Percentiles rank a stretch among this genome's conserved stretches.
Evolutionary conservation across 2,329 filamentous ascomycete genomes (phyloP).

Genomic region (Aspergillus sp.): DNA sequence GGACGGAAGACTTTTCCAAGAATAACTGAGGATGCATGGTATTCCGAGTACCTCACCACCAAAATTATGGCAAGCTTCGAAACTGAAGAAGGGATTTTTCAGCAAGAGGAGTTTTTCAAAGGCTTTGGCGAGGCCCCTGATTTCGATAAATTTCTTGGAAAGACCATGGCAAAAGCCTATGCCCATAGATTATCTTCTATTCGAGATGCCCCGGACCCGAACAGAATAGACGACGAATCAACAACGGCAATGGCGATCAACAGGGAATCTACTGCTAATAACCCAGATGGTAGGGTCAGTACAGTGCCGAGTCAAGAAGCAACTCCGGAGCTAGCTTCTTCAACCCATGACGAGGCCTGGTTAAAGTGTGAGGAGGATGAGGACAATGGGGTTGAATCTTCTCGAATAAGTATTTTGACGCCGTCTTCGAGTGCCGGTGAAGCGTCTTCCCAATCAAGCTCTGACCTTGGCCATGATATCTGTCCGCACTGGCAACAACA

Average conservation of each 20-base stretch:
- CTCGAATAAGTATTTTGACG: not conserved
- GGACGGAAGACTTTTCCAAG: not conserved
- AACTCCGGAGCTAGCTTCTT: not conserved
- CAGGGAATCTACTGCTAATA: not conserved
- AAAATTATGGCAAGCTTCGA: constrained; percentile 19
- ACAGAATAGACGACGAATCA: not conserved
- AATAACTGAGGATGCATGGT: not conserved
- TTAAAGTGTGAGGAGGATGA: not conserved
- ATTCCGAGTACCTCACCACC: constrained; percentile 2
- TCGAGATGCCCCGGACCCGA: not conserved
- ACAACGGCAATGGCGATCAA: not conserved
- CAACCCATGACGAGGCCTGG: not conserved
- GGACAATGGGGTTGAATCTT: not conserved
- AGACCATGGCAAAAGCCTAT: not conserved
- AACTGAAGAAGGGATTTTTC: constrained; percentile 1
- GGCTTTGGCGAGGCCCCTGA: constrained; percentile 18
- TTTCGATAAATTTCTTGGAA: constrained; percentile 5
- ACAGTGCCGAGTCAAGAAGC: not conserved
- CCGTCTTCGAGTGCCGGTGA: not conserved
- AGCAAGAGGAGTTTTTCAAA: constrained; percentile 3
- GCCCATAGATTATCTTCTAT: not conserved
- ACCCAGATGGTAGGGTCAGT: not conserved
- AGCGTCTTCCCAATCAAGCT: not conserved
- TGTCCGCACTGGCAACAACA: not conserved
- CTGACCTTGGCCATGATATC: not conserved